Conservation (phyloP, 192 early-diverging fungal species). For the Funneliformis geosporum region DNA sequence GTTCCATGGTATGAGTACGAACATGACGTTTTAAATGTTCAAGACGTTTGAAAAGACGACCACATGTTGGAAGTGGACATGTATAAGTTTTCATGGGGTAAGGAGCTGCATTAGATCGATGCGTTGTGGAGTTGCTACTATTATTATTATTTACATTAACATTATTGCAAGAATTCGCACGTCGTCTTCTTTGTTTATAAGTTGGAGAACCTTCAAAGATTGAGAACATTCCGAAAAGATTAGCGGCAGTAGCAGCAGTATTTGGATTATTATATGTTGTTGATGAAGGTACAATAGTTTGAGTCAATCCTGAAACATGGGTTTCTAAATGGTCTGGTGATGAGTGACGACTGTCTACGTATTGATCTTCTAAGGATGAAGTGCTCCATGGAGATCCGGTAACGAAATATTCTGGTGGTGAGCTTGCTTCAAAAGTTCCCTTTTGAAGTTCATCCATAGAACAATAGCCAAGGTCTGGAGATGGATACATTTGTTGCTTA, state of each 20-base stretch:
- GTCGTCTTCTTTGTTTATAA: constrained; percentile 71
- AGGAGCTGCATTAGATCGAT: constrained; percentile 30
- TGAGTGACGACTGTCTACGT: constrained; percentile 25
- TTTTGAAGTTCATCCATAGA: constrained; percentile 32
- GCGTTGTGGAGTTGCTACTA: constrained; percentile 9
- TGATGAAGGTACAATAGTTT: constrained; percentile 34
- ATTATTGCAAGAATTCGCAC: constrained; percentile 49
- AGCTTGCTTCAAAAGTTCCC: neutral
- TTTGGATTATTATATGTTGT: constrained; percentile 31
- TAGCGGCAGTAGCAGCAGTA: constrained; percentile 38
- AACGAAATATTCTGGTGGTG: constrained; percentile 10
- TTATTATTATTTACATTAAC: constrained; percentile 34
- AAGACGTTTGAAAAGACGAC: constrained; percentile 56
- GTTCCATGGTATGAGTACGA: constrained; percentile 60
- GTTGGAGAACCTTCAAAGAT: constrained; percentile 71
- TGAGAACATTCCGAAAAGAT: constrained; percentile 57
- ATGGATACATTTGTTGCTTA: constrained; percentile 27
- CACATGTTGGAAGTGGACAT: constrained; percentile 54
- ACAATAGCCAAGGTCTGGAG: constrained; percentile 31
- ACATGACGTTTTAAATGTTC: constrained; percentile 62
- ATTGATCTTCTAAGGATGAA: constrained; percentile 8
- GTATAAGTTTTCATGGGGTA: constrained; percentile 47
- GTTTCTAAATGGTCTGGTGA: constrained; percentile 51
- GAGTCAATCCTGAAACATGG: constrained; percentile 34
- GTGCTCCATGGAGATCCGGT: constrained; percentile 17